These are phyloP conservation scores for Erodium texanum DNA, from an alignment of 441 rosid species.

Conservation along the genomic window DNA sequence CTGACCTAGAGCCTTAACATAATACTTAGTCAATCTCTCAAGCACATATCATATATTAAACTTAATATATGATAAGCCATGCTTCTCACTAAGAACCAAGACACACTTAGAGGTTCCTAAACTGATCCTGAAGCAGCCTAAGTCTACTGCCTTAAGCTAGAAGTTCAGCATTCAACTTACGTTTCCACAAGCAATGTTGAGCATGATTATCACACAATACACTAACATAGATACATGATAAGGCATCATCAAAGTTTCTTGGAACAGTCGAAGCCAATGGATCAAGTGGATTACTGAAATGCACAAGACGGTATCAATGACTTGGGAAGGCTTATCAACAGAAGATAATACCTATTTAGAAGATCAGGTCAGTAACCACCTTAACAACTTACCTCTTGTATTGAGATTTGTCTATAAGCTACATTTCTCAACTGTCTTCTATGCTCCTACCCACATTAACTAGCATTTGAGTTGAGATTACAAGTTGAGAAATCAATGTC, in stretches of 20 bases:
- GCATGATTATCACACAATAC: neutral
- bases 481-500: slow-evolving; percentile 8
- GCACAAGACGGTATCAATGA: neutral
- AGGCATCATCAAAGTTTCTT: neutral
- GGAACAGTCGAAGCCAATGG: neutral
- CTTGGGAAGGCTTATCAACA: neutral
- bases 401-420: neutral
- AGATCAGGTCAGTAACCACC: neutral
- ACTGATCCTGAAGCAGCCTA: neutral
- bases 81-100: neutral
- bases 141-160: neutral
- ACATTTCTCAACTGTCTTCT: neutral
- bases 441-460: neutral
- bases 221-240: neutral
- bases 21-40: neutral
- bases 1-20: neutral
- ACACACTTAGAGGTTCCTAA: neutral
- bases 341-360: neutral
- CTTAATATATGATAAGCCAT: neutral
- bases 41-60: neutral
- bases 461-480: neutral
- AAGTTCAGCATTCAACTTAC: neutral
- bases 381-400: neutral
- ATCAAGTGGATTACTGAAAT: neutral
- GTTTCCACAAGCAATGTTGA: neutral